Percentiles rank a stretch among this genome's conserved stretches.
These are phyloP conservation scores for Metarhizium guizhouense DNA, from an alignment of 2,329 filamentous ascomycete species.

Conservation along the genomic window DNA sequence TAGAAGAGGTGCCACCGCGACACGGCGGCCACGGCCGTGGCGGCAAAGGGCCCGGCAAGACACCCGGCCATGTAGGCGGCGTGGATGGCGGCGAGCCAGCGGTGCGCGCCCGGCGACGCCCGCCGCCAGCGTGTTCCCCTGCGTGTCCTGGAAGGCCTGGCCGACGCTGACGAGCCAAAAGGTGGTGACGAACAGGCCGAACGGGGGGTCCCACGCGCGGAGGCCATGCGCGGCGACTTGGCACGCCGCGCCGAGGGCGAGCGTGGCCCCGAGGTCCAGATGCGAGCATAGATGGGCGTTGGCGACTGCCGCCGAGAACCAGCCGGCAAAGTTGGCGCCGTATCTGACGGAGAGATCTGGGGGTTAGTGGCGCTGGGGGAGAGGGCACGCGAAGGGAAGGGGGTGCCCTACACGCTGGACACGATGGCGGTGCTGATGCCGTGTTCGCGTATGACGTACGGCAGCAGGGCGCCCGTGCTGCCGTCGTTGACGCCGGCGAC, in stretches of 20 bases:
- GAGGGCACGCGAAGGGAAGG: constrained; percentile 6
- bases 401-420: constrained; percentile 33
- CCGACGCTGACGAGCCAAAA: constrained; percentile 51
- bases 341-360: constrained; percentile 35
- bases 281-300: constrained; percentile 44
- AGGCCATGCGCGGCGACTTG: constrained; percentile 47
- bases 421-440: constrained; percentile 41
- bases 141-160: constrained; percentile 51
- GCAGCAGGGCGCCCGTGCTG: constrained; percentile 52
- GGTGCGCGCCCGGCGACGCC: constrained; percentile 33
- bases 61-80: constrained; percentile 52
- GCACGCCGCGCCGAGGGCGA: constrained; percentile 44
- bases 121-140: background rate
- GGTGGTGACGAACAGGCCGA: constrained; percentile 45
- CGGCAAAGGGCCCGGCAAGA: constrained; percentile 46
- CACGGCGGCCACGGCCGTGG: constrained; percentile 36
- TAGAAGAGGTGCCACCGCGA: constrained; percentile 49
- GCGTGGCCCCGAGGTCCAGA: constrained; percentile 46
- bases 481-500: constrained; percentile 58
- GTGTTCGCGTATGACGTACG: constrained; percentile 52
- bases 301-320: constrained; percentile 47
- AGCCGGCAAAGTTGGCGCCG: constrained; percentile 48
- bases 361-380: background rate
- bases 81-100: constrained; percentile 56
- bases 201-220: constrained; percentile 45